Evolutionary conservation across 2,329 filamentous ascomycete species (phyloP).

Genomic region (Lecanicillium sp.): DNA sequence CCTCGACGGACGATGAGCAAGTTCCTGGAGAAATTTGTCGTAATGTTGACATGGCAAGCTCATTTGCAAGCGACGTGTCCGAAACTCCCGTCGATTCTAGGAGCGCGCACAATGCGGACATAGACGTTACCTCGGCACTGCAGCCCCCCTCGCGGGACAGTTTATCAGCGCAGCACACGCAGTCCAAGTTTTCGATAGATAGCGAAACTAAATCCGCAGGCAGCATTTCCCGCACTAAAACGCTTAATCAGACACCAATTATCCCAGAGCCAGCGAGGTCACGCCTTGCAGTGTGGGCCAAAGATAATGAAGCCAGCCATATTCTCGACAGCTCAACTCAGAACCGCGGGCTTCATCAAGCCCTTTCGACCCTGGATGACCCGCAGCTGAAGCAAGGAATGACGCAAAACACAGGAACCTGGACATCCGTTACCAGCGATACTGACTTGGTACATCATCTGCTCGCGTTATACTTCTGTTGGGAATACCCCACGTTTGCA

Average conservation of each 20-base stretch:
- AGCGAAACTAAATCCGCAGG: too few relatives aligned
- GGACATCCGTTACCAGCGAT: slow-evolving; percentile 56
- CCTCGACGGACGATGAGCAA: too few relatives aligned
- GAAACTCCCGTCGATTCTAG: too few relatives aligned
- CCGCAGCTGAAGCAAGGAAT: slow-evolving; percentile 35
- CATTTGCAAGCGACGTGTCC: too few relatives aligned
- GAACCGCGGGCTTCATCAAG: slow-evolving; percentile 14
- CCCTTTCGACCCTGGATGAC: not conserved
- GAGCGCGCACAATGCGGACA: too few relatives aligned
- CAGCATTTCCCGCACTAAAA: too few relatives aligned
- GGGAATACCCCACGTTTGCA: slow-evolving; percentile 67
- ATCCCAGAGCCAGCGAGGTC: slow-evolving; percentile 15
- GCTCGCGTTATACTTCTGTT: slow-evolving; percentile 61
- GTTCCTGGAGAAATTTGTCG: too few relatives aligned
- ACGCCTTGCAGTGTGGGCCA: slow-evolving; percentile 11
- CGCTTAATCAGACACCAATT: slow-evolving; percentile 21
- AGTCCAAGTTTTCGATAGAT: too few relatives aligned
- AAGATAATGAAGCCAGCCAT: slow-evolving; percentile 32
- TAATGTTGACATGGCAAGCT: slow-evolving; percentile 17
- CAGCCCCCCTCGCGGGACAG: too few relatives aligned
- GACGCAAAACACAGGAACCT: slow-evolving; percentile 36
- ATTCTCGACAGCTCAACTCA: slow-evolving; percentile 38
- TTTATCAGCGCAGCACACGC: too few relatives aligned
- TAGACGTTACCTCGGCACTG: too few relatives aligned
- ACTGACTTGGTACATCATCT: slow-evolving; percentile 51